Percentiles rank a stretch among this genome's conserved stretches.
Conservation (phyloP, 805 yeast species). For the Wickerhamiella hasegawae region DNA sequence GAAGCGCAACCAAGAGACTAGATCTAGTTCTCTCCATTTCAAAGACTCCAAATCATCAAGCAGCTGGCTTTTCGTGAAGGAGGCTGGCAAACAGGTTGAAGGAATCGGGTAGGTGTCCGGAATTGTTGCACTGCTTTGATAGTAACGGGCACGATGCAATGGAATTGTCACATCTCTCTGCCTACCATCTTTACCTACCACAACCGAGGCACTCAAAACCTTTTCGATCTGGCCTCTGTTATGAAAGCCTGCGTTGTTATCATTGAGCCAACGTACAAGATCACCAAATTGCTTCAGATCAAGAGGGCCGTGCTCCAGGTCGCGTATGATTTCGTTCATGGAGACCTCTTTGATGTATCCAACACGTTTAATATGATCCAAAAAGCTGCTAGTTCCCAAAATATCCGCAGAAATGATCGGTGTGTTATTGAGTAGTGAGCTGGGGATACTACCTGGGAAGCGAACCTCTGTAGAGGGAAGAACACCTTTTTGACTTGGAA, state of each 20-base stretch:
- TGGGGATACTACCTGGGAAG: constrained; percentile 13
- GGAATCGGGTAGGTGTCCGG: constrained; percentile 21
- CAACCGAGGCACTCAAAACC: constrained; percentile 1
- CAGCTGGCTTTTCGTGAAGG: constrained; percentile 10
- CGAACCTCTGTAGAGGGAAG: constrained; percentile 18
- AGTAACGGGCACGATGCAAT: constrained; percentile 14
- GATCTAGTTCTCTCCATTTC: constrained; percentile 17
- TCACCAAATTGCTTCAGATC: constrained; percentile 9
- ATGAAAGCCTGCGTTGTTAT: not conserved
- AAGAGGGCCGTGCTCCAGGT: constrained; percentile 18
- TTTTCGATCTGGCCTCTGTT: not conserved
- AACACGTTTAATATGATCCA: constrained; percentile 14
- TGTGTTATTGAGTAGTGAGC: constrained; percentile 8
- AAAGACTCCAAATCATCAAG: constrained; percentile 11
- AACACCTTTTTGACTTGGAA: constrained; percentile 22
- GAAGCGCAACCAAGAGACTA: constrained; percentile 14
- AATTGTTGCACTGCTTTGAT: constrained; percentile 14
- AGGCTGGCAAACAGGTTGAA: constrained; percentile 18
- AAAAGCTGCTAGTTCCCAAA: constrained; percentile 13
- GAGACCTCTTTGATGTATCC: constrained; percentile 16
- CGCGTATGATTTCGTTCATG: constrained; percentile 11
- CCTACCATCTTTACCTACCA: not conserved
- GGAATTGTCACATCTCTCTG: constrained; percentile 1
- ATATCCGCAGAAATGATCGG: constrained; percentile 18
- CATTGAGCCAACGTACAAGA: constrained; percentile 19